Evolutionary conservation across 2,329 filamentous ascomycete species (phyloP).

Genomic region (Beauveria varroae): DNA sequence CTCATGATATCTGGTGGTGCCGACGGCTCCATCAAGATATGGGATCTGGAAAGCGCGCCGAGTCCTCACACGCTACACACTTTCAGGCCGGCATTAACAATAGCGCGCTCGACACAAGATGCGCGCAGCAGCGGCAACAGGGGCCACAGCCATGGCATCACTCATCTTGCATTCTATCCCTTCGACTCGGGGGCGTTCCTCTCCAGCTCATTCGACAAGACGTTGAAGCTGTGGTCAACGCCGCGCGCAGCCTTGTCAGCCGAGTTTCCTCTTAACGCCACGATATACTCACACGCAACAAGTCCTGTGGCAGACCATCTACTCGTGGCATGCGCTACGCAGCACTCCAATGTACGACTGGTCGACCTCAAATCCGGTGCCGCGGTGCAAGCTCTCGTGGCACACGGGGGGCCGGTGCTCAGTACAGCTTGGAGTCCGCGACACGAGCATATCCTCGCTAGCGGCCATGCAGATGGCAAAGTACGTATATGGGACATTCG

Average conservation of each 20-base stretch:
- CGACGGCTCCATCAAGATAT: constrained; percentile 76
- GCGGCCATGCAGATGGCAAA: constrained; percentile 76
- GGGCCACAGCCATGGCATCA: constrained; percentile 63
- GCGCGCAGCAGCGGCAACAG: constrained; percentile 15
- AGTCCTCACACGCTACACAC: constrained; percentile 37
- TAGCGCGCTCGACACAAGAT: constrained; percentile 34
- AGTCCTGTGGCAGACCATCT: constrained; percentile 67
- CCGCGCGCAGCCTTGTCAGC: constrained; percentile 53
- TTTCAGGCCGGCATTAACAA: constrained; percentile 47
- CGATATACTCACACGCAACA: constrained; percentile 69
- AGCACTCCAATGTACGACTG: constrained; percentile 75
- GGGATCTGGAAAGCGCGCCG: constrained; percentile 66
- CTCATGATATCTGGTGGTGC: constrained; percentile 79
- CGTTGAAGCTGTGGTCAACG: constrained; percentile 67
- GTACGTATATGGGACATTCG: constrained; percentile 84
- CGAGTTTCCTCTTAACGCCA: constrained; percentile 59
- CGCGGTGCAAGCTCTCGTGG: constrained; percentile 59
- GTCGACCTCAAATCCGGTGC: constrained; percentile 81
- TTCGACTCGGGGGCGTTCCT: constrained; percentile 71
- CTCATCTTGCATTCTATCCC: constrained; percentile 69
- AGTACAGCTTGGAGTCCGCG: constrained; percentile 75
- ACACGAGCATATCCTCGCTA: constrained; percentile 71
- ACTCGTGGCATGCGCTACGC: constrained; percentile 81
- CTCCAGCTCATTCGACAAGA: constrained; percentile 70
- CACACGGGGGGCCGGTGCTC: constrained; percentile 60